Evolutionary conservation across 2,329 filamentous ascomycete species (phyloP), one percentile per base, ranked within the genome.

Genomic region (Chaetomium olivaceum): DNA sequence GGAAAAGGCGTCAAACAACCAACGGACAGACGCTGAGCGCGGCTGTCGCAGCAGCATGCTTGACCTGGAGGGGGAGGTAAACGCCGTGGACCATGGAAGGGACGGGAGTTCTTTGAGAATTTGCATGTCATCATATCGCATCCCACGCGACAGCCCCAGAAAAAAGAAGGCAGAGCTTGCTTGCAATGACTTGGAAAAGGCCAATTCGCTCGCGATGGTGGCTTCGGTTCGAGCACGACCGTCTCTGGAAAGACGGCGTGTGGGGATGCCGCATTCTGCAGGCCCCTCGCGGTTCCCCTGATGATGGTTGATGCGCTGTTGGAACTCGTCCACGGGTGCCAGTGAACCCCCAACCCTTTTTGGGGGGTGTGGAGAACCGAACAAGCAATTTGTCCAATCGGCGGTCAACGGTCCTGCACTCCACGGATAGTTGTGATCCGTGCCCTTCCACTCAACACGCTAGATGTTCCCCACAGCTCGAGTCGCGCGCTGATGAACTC

Each of bases 401-500:
- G 50, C 27, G 55, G 11, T 16, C 8, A 48, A 23, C 52, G 29
- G 23, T 21, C 19, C 5, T 23, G 27, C 2, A 4, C 57, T 31
- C 57, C 39, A 54, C 51, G 4, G 11, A 54, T 52, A 60, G 46
- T 29, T 52, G 46, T 68, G 69, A 66, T 36, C 69, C 66, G 69
- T 68, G 68, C 66, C 36, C 51, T 58, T 51, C 43, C 51, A 51
- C 64, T 25, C 43, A 56, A 54, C 65, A 69, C 65, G 67, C 67
- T 63, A 64, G 57, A 31, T 52, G 48, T 52, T 63, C 62, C 61
- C 62, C 61, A 64, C 61, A 57, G 50, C n/a, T 60, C 61, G 55
- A 65, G 64, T 71, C 68, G 68, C 69, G 68, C 69, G 68, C 61
- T 67, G 36, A 56, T 64, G 69, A 62, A 63, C 62, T 43, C 57